phyloP scores from a whole-genome alignment of 192 early-diverging fungal genomes.

The Backusella liffmaniae region DNA sequence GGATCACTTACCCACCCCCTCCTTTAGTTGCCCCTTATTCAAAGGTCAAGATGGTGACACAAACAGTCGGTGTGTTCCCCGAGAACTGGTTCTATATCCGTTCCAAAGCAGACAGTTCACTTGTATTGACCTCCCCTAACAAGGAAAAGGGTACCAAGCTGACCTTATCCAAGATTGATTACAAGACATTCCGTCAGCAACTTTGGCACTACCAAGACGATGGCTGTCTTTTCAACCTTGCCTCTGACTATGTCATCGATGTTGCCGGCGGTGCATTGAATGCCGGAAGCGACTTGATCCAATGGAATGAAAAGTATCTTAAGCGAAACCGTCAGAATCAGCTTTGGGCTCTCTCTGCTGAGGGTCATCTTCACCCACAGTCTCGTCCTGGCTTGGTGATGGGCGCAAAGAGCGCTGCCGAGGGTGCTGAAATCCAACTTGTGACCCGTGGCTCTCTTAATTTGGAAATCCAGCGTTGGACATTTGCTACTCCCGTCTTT shows the following conservation, averaged over 20 bases:
- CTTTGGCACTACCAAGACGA: slow-evolving; percentile 19
- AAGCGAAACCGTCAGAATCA: slow-evolving; percentile 7
- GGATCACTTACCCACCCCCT: too few relatives aligned
- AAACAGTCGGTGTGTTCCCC: slow-evolving; percentile 19
- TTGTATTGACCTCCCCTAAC: slow-evolving; percentile 12
- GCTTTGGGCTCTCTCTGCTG: slow-evolving; percentile 21
- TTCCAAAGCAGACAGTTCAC: slow-evolving; percentile 4
- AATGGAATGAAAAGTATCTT: slow-evolving; percentile 19
- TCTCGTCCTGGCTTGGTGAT: slow-evolving; percentile 10
- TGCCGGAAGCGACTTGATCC: neutral
- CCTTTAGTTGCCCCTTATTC: neutral
- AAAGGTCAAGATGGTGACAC: slow-evolving; percentile 7
- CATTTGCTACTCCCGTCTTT: slow-evolving; percentile 23
- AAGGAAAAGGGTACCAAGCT: slow-evolving; percentile 9
- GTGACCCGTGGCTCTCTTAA: slow-evolving; percentile 4
- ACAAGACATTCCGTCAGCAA: slow-evolving; percentile 14
- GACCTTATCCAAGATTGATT: slow-evolving; percentile 12
- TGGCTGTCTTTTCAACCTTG: slow-evolving; percentile 18
- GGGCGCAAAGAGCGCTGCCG: neutral
- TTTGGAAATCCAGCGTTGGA: neutral
- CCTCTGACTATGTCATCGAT: slow-evolving; percentile 13
- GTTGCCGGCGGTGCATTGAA: slow-evolving; percentile 16
- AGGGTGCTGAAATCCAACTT: slow-evolving; percentile 6
- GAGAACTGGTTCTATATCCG: slow-evolving; percentile 19
- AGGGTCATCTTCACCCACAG: slow-evolving; percentile 23